A percentile compares a stretch with the other conserved stretches of the same genome.
phyloP scores from a whole-genome alignment of 2,329 filamentous ascomycete species.

The Cladosporium sp. region DNA sequence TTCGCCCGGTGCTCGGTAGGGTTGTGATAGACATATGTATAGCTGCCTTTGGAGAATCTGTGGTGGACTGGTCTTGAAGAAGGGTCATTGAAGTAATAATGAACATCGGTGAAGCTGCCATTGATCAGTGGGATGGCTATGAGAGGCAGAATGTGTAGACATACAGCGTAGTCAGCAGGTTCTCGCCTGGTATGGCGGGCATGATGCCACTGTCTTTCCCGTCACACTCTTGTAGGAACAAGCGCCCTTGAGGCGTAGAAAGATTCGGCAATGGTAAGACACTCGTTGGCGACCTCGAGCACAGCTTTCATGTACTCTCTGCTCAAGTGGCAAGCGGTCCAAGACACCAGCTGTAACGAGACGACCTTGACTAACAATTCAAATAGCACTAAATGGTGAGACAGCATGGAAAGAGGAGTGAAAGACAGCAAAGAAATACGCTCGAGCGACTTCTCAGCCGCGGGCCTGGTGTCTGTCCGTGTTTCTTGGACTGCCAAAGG shows the following conservation, averaged over 20 bases:
- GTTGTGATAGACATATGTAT: conserved; percentile 78
- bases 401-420: conserved; percentile 10
- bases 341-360: conserved; percentile 21
- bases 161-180: conserved; percentile 50
- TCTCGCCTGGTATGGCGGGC: conserved; percentile 51
- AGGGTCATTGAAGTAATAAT: conserved; percentile 75
- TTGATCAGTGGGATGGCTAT: background rate
- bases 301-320: conserved; percentile 31
- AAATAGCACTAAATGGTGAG: conserved; percentile 17
- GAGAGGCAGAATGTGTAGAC: conserved; percentile 22
- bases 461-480: background rate
- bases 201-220: conserved; percentile 33
- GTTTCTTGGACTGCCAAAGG: background rate
- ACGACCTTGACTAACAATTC: conserved; percentile 23
- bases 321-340: conserved; percentile 20
- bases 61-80: conserved; percentile 70
- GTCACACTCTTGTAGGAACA: conserved; percentile 20
- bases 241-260: conserved; percentile 23
- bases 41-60: conserved; percentile 76
- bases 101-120: conserved; percentile 72
- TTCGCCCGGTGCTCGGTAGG: conserved; percentile 65
- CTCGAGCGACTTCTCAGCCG: background rate
- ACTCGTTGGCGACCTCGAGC: conserved; percentile 30
- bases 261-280: conserved; percentile 31
- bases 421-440: background rate